Conservation (phyloP, 176 grass and related monocot genomes). For the Urochloa ruziziensis region DNA sequence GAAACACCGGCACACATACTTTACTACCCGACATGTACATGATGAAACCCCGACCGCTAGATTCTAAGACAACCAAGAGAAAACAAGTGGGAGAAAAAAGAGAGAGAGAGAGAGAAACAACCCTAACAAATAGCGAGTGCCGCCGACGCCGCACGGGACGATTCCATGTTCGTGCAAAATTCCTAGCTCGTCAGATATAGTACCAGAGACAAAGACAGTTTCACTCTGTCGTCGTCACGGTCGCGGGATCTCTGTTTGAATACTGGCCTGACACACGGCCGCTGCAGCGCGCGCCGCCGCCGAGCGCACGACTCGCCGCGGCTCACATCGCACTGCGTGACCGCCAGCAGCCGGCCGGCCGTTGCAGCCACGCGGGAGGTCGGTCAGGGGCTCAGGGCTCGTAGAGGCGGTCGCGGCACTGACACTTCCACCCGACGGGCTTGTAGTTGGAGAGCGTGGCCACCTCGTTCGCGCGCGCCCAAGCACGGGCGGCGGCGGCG, state of each 20-base stretch:
- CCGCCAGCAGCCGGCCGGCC: too few relatives aligned
- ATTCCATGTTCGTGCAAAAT: background rate
- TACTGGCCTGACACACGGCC: background rate
- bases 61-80: background rate
- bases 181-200: background rate
- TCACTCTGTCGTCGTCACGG: too few relatives aligned
- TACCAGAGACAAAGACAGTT: too few relatives aligned
- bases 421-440: slow-evolving; percentile 81
- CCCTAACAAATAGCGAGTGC: too few relatives aligned
- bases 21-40: slow-evolving; percentile 5
- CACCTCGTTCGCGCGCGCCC: background rate
- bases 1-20: background rate
- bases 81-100: background rate
- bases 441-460: slow-evolving; percentile 63
- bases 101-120: background rate
- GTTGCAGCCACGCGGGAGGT: background rate
- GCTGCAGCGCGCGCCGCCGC: background rate
- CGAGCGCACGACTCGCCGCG: too few relatives aligned
- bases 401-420: slow-evolving; percentile 62
- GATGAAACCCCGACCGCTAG: background rate
- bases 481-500: background rate
- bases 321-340: too few relatives aligned
- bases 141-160: background rate
- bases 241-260: background rate
- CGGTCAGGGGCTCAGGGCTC: slow-evolving; percentile 35